A percentile compares a stretch with the other conserved stretches of the same genome.
Evolutionary conservation across 805 yeast genomes (phyloP).

Genomic region (Yarrowia divulgata): DNA sequence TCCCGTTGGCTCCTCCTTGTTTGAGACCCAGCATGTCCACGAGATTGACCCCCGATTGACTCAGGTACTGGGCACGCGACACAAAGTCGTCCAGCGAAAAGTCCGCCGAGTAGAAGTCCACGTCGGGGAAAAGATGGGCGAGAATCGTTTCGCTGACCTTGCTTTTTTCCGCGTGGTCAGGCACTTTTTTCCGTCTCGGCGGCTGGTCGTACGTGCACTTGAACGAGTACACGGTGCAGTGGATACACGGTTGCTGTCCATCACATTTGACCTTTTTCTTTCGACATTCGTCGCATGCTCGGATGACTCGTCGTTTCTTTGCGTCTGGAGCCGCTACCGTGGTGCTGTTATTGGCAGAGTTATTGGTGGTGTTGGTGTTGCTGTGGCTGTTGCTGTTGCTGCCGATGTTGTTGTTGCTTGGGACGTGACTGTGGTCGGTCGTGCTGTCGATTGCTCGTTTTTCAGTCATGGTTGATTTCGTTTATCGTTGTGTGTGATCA

Average conservation of each 20-base stretch:
- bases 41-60: constrained; percentile 24
- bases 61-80: constrained; percentile 44
- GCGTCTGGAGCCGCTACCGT: constrained; percentile 6
- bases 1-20: constrained; percentile 2
- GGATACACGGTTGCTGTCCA: constrained; percentile 78
- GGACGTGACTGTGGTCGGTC: neutral
- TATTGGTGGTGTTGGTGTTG: neutral
- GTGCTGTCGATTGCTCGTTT: constrained; percentile 21
- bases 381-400: neutral
- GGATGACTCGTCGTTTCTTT: constrained; percentile 64
- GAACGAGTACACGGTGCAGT: constrained; percentile 86
- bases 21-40: constrained; percentile 26
- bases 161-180: constrained; percentile 51
- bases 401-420: no score
- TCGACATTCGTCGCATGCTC: constrained; percentile 71
- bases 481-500: no score
- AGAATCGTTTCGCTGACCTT: constrained; percentile 52
- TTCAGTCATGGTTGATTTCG: constrained; percentile 4
- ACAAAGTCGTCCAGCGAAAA: constrained; percentile 48
- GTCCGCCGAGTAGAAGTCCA: constrained; percentile 51
- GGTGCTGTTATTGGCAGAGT: no score
- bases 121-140: constrained; percentile 52
- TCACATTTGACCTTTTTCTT: constrained; percentile 62
- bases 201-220: constrained; percentile 88
- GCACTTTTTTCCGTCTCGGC: constrained; percentile 47